These are phyloP conservation scores for Fomes fomentarius DNA, from an alignment of 1,284 basidiomycete genomes.

Conservation along the genomic window DNA sequence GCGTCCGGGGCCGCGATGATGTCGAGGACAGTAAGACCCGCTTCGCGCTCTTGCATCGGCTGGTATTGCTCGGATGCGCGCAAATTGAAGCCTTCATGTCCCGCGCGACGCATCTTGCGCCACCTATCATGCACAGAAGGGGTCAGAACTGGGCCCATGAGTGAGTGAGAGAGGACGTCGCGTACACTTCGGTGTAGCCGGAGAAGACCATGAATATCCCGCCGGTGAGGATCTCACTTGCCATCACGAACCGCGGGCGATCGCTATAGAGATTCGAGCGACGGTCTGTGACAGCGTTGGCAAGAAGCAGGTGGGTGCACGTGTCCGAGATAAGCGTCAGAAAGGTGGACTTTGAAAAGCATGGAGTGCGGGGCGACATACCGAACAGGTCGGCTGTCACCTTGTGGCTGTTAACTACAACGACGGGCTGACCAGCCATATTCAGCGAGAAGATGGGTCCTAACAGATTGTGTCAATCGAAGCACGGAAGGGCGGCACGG, in stretches of 20 bases:
- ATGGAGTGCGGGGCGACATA: background rate
- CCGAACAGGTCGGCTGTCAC: background rate
- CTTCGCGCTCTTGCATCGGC: conserved; percentile 1
- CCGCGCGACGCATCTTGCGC: conserved; percentile 13
- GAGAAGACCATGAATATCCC: conserved; percentile 4
- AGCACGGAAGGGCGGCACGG: background rate
- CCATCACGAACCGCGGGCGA: conserved; percentile 18
- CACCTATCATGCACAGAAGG: conserved; percentile 1
- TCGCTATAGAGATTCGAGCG: conserved; percentile 17
- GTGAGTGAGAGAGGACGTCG: background rate
- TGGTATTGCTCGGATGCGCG: conserved; percentile 5
- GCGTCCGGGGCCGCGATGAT: background rate
- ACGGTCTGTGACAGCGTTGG: conserved; percentile 1
- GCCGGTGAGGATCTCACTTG: conserved; percentile 10
- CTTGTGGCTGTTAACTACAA: conserved; percentile 4
- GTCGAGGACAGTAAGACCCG: background rate
- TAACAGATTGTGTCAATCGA: background rate
- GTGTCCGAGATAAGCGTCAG: background rate
- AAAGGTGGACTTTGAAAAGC: background rate
- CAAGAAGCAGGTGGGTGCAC: background rate
- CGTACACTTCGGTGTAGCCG: conserved; percentile 1
- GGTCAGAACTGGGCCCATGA: background rate
- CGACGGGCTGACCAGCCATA: conserved; percentile 1
- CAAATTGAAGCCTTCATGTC: conserved; percentile 12
- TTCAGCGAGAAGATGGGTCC: conserved; percentile 1